A percentile compares a stretch with the other conserved stretches of the same genome.
phyloP scores from a whole-genome alignment of 75 land plant genomes.

The Adiantum capillusveneris region DNA sequence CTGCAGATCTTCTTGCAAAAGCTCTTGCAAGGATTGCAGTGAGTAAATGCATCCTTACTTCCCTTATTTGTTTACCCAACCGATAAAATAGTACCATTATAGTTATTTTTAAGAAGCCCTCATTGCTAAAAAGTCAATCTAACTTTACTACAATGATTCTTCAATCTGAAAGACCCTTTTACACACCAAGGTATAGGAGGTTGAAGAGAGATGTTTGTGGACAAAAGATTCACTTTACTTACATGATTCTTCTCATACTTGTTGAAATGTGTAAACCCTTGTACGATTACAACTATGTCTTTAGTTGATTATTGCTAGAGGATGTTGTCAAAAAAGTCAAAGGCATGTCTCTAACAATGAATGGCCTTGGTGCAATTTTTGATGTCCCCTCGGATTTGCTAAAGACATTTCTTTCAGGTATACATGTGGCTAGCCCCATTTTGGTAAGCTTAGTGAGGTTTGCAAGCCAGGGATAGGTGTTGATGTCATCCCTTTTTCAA shows the following conservation, averaged over 20 bases:
- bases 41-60: constrained; percentile 15
- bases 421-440: background rate
- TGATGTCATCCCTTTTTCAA: background rate
- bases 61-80: too few species aligned
- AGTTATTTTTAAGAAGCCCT: constrained; percentile 62
- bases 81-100: too few species aligned
- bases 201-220: too few species aligned
- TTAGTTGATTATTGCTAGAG: constrained; percentile 56
- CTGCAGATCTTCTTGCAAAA: constrained; percentile 75
- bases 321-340: constrained; percentile 52
- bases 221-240: too few species aligned
- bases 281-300: constrained; percentile 54
- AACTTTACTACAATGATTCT: constrained; percentile 61
- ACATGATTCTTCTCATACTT: too few species aligned
- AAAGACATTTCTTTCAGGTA: constrained; percentile 64
- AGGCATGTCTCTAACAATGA: constrained; percentile 67
- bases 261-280: background rate
- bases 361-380: constrained; percentile 86
- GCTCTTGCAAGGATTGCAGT: constrained; percentile 90
- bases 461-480: background rate
- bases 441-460: background rate
- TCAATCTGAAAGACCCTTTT: constrained; percentile 51
- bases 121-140: constrained; percentile 71
- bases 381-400: constrained; percentile 64
- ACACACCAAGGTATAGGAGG: constrained; percentile 50